phyloP scores from a whole-genome alignment of 305 asterid genomes.

The Andrographis paniculata region DNA sequence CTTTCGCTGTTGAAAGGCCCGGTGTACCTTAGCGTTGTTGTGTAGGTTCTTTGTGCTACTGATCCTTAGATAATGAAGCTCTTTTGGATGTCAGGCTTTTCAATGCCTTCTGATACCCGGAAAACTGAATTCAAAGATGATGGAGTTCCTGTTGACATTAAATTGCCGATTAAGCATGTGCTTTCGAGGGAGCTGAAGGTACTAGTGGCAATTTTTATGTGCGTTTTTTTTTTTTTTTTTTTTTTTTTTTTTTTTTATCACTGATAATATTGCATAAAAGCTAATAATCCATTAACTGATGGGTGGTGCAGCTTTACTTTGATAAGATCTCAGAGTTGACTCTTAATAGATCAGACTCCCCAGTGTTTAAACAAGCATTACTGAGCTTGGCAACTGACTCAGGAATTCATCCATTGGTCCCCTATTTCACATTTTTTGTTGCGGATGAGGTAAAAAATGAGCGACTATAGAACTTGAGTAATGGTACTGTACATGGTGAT shows the following conservation, averaged over 20 bases:
- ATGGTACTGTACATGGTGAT: constrained; percentile 4
- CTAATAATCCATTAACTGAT: constrained; percentile 18
- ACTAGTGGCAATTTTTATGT: too few species aligned
- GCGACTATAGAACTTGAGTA: constrained; percentile 12
- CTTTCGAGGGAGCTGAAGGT: constrained; percentile 99
- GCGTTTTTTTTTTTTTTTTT: too few species aligned
- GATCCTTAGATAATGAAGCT: too few species aligned
- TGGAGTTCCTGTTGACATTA: constrained; percentile 70
- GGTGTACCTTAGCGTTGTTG: too few species aligned
- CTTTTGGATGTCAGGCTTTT: constrained; percentile 33
- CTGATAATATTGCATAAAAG: constrained; percentile 10
- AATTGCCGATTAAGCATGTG: constrained; percentile 88
- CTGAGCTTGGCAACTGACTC: constrained; percentile 96
- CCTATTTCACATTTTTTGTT: constrained; percentile 87
- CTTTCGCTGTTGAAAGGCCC: too few species aligned
- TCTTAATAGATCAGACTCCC: constrained; percentile 57
- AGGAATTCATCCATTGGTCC: constrained; percentile 96
- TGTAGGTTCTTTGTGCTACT: too few species aligned
- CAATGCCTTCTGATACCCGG: constrained; percentile 54
- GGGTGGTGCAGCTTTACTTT: constrained; percentile 80
- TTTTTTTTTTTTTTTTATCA: constrained; percentile 17
- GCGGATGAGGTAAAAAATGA: constrained; percentile 72
- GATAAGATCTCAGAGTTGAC: constrained; percentile 90
- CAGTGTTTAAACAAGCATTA: constrained; percentile 73
- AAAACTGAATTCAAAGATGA: constrained; percentile 75